phyloP scores from a whole-genome alignment of 768 basidiomycete species.

The Pleurotus giganteus region DNA sequence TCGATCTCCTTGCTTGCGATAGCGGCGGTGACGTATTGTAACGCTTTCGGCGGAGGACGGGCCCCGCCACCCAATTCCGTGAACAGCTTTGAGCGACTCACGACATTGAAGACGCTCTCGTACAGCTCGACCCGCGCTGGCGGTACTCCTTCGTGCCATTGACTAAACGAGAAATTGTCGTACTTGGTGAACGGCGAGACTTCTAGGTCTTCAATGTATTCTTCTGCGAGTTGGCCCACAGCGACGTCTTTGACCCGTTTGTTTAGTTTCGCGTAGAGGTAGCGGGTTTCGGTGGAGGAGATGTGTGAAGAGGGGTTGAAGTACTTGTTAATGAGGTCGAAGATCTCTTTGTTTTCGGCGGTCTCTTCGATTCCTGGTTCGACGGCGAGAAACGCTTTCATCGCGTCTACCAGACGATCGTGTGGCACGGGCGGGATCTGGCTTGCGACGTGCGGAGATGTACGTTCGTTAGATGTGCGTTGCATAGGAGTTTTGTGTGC shows the following conservation, averaged over 20 bases:
- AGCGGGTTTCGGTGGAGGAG: neutral
- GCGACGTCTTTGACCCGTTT: neutral
- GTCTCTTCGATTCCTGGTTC: slow-evolving; percentile 7
- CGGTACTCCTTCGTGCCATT: neutral
- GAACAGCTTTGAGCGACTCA: neutral
- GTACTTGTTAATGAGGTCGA: slow-evolving; percentile 9
- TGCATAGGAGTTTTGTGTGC: neutral
- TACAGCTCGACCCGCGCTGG: neutral
- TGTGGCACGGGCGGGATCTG: neutral
- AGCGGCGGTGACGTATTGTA: slow-evolving; percentile 2
- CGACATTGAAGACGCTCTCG: neutral
- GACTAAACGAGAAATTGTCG: neutral
- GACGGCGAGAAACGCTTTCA: slow-evolving; percentile 3
- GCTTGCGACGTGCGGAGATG: neutral
- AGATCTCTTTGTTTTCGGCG: neutral
- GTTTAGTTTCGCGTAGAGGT: slow-evolving; percentile 7
- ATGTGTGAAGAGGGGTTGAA: slow-evolving; percentile 3
- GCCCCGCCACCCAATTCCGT: neutral
- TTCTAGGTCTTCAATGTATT: slow-evolving; percentile 3
- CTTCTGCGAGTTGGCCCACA: slow-evolving; percentile 1
- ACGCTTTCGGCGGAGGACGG: neutral
- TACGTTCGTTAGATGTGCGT: neutral
- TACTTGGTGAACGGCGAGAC: slow-evolving; percentile 1
- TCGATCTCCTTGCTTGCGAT: neutral
- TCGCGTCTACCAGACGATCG: neutral